These are phyloP conservation scores for Pseudogymnoascus sp. DNA, from an alignment of 2,329 filamentous ascomycete genomes.

Conservation along the genomic window DNA sequence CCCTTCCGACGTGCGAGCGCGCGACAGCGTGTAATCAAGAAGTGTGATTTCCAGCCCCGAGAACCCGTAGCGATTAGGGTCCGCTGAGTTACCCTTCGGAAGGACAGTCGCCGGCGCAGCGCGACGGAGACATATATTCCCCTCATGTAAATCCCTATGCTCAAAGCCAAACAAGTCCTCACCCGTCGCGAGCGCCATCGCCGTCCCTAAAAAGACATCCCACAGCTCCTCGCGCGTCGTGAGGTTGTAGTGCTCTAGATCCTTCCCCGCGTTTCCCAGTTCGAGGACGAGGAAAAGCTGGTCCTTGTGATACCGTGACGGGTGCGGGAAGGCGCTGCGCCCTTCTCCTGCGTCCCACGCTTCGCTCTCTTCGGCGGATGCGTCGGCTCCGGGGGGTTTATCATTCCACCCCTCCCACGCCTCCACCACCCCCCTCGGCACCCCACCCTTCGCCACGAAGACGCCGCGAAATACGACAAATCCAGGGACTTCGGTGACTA, in stretches of 20 bases:
- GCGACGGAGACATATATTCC: slow-evolving; percentile 48
- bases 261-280: slow-evolving; percentile 52
- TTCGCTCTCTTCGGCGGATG: slow-evolving; percentile 41
- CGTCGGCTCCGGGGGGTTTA: slow-evolving; percentile 30
- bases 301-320: slow-evolving; percentile 48
- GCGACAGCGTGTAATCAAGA: slow-evolving; percentile 56
- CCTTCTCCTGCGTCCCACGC: slow-evolving; percentile 41
- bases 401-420: slow-evolving; percentile 47
- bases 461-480: slow-evolving; percentile 60
- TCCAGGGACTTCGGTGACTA: slow-evolving; percentile 54
- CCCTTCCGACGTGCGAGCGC: slow-evolving; percentile 39
- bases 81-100: too few relatives aligned
- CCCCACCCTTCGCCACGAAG: slow-evolving; percentile 50
- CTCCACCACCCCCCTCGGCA: slow-evolving; percentile 44
- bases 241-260: slow-evolving; percentile 51
- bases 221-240: slow-evolving; percentile 44
- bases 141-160: slow-evolving; percentile 59
- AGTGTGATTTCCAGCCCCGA: slow-evolving; percentile 57
- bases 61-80: slow-evolving; percentile 40
- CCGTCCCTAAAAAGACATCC: slow-evolving; percentile 55
- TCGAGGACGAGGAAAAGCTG: slow-evolving; percentile 55
- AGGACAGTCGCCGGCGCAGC: neutral
- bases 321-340: slow-evolving; percentile 52
- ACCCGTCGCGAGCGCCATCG: slow-evolving; percentile 51
- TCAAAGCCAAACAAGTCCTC: slow-evolving; percentile 53